phyloP scores from a whole-genome alignment of 2,329 filamentous ascomycete genomes.

The Claviceps sp. region DNA sequence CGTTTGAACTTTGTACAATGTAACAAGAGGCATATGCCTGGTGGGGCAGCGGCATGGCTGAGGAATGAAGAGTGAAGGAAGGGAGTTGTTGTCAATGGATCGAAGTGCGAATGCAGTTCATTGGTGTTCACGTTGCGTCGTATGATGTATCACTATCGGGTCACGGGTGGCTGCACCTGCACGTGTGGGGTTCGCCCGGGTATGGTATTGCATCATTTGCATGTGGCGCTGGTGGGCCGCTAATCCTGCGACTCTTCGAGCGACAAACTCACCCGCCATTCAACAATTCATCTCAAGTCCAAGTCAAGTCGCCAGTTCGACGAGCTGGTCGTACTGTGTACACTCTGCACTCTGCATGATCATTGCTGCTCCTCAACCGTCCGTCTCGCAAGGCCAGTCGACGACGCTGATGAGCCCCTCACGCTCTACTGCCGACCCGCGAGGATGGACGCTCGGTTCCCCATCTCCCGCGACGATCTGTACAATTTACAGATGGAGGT shows the following conservation, averaged over 20 bases:
- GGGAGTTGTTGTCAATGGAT: no score
- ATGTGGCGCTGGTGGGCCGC: not conserved
- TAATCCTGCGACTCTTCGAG: not conserved
- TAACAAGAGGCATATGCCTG: no score
- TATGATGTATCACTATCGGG: no score
- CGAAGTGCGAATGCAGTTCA: no score
- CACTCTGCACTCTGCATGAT: not conserved
- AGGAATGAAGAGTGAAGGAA: not conserved
- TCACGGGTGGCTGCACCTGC: not conserved
- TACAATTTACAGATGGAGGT: slow-evolving; percentile 58
- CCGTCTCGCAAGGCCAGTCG: not conserved
- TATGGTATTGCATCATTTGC: no score
- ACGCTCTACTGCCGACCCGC: not conserved
- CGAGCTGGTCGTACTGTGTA: not conserved
- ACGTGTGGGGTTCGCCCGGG: not conserved
- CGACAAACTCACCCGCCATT: not conserved
- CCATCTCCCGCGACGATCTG: slow-evolving; percentile 48
- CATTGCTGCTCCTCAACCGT: not conserved
- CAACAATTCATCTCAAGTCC: not conserved
- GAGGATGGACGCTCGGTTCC: slow-evolving; percentile 52
- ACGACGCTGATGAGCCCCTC: not conserved
- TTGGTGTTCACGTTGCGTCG: not conserved
- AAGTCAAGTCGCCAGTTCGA: no score
- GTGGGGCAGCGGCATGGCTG: not conserved
- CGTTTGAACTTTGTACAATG: no score